Evolutionary conservation across 768 basidiomycete genomes (phyloP).

Genomic region (Termitomyces sp.): DNA sequence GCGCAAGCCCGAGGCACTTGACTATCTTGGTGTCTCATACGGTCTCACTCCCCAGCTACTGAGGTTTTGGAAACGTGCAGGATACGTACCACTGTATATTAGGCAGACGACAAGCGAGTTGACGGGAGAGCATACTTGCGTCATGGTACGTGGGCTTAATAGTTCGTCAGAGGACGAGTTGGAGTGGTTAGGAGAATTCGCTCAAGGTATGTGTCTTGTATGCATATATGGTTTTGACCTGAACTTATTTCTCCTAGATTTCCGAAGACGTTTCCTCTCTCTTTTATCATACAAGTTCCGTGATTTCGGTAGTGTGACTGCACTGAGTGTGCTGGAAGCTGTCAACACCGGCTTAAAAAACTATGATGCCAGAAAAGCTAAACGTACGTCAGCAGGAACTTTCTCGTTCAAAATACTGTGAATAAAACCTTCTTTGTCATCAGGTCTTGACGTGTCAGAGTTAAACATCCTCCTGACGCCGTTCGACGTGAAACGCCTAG

Average conservation of each 20-base stretch:
- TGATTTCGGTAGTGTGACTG: conserved; percentile 86
- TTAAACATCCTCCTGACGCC: conserved; percentile 72
- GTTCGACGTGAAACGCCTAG: conserved; percentile 93
- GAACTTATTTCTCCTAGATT: conserved; percentile 52
- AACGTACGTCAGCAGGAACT: conserved; percentile 26
- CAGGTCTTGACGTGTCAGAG: conserved; percentile 34
- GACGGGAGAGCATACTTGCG: conserved; percentile 94
- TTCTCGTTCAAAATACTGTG: background rate
- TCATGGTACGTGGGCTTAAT: conserved; percentile 89
- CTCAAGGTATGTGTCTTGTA: conserved; percentile 53
- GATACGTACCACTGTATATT: conserved; percentile 88
- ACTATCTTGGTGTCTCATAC: conserved; percentile 96
- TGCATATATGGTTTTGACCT: background rate
- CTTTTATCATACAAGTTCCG: conserved; percentile 93
- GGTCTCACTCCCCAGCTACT: conserved; percentile 87
- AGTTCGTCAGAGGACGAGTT: conserved; percentile 59
- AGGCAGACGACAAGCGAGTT: conserved; percentile 93
- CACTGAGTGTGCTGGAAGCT: conserved; percentile 86
- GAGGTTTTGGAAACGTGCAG: conserved; percentile 94
- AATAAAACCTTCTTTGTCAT: background rate
- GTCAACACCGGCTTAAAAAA: conserved; percentile 61
- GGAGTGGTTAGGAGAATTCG: conserved; percentile 87
- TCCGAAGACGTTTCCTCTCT: conserved; percentile 84
- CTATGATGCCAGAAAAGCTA: conserved; percentile 34
- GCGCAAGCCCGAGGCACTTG: conserved; percentile 83